Conservation (phyloP, 1,284 basidiomycete species). For the Microbotryum saponariae region DNA sequence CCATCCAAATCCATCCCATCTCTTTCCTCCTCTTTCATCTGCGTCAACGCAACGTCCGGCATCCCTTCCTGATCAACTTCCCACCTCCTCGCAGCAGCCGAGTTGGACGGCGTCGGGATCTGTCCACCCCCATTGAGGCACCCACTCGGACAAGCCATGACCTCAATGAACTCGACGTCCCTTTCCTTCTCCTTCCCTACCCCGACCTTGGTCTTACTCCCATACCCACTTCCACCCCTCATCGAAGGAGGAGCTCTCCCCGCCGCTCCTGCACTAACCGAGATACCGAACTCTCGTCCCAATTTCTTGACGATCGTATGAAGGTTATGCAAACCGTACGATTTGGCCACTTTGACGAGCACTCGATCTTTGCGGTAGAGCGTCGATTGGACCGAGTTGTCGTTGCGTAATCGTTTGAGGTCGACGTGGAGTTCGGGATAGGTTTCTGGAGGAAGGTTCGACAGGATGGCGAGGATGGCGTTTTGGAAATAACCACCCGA, state of each 20-base stretch:
- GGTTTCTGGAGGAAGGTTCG: conserved; percentile 42
- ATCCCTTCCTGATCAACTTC: conserved; percentile 49
- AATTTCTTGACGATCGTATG: conserved; percentile 95
- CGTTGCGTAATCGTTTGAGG: conserved; percentile 55
- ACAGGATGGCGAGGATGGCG: conserved; percentile 52
- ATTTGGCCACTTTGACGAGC: conserved; percentile 86
- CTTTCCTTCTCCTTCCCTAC: conserved; percentile 43
- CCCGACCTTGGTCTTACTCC: conserved; percentile 39
- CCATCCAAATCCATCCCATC: conserved; percentile 33
- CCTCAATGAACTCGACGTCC: conserved; percentile 90
- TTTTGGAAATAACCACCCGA: conserved; percentile 88
- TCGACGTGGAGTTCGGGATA: conserved; percentile 42
- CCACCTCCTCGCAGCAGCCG: conserved; percentile 37
- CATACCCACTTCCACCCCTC: conserved; percentile 53
- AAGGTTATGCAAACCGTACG: conserved; percentile 94
- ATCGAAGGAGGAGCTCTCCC: conserved; percentile 45
- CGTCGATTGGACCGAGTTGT: conserved; percentile 59
- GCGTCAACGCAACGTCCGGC: conserved; percentile 41
- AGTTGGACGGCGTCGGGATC: conserved; percentile 52
- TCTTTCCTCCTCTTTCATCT: conserved; percentile 19
- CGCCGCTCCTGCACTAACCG: conserved; percentile 51
- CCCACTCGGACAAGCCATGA: conserved; percentile 98
- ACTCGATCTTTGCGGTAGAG: conserved; percentile 52
- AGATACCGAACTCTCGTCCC: conserved; percentile 71
- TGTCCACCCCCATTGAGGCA: conserved; percentile 98